Base-by-base conservation (phyloP, 2,329 filamentous ascomycete species). In the Cordyceps javanica region DNA sequence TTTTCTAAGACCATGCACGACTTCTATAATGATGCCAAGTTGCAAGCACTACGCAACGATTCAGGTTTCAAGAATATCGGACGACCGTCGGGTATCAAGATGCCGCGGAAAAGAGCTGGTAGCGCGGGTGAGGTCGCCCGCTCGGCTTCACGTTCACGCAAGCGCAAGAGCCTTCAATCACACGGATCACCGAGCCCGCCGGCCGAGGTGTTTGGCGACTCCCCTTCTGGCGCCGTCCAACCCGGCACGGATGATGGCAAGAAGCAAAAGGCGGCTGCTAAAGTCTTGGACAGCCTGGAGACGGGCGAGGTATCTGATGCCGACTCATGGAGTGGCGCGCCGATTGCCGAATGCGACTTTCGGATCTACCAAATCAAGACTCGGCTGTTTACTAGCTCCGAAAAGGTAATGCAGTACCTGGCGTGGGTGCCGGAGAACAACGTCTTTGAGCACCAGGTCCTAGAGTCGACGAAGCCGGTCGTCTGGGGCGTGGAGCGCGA, bases 61-160 rank as follows among this genome's bases (percentile, higher is more conserved):
- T 77, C 79, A 59, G 82, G 82, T 0, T 82, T 78, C 59, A 79
- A 80, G 50, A 83, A 80, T 61, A 83, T 84, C 7, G 82, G 82
- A 8, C 73, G 82, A 0, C 82, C 82, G 0, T 80, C 79, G 41
- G 75, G 74, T 3, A 73, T 75, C 61, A 78, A 73, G 60, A 70
- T 72, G 65, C 45, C 62, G 19, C 36, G 46, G 21, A 19, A 38
- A 34, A 38, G 54, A 16, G 16, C 30, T 11, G 45, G 46, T 6
- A 51, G 45, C 10, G 45, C 21, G 26, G 45, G 63, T 5, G 60
- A 55, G 61, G 46, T 30, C 67, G 10, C 9, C 7, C 25, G 25
- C n/a, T 36, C 14, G 21, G 16, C 48, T 6, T 23, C 68, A 2
- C 64, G 49, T 3, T 1, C n/a, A 10, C 49, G 39, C 9, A 58